Evolutionary conservation across 2,329 filamentous ascomycete species (phyloP), one percentile per base, ranked within the genome.

Genomic region (Arthrobotrys conoides): DNA sequence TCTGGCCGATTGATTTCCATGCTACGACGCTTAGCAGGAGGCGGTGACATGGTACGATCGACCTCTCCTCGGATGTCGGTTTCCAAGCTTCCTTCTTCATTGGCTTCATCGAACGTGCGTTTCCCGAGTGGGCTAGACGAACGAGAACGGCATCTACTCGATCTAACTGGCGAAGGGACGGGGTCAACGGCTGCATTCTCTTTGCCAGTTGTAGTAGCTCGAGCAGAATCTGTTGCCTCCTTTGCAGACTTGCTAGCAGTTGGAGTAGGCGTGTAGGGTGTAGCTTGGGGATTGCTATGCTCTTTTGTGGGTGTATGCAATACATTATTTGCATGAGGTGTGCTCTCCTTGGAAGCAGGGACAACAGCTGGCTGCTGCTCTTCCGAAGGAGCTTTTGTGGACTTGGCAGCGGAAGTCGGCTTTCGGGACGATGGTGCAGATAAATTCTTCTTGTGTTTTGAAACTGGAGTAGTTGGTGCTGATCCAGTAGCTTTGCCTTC

Each of bases 111-210:
- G 44, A 77, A 77, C 6, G 73, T 77, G 73, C 73, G 73, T 55
- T 77, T 77, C 59, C 73, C 73, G 44, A 77, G 73, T 63, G 73
- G 73, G 36, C 73, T 77, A 67, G 73, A 77, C 67, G 73, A 77
- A 65, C 67, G 67, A 38, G 73, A 77, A 48, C 73, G 73, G 63
- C 67, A 20, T 10, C 55, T 30, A 24, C 27, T 61, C 22, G 36
- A 20, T 30, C 61, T 44, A 16, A 36, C 49, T 5, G 73, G 49
- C 14, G 55, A 63, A 36, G 71, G 20, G n/a, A 55, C 51, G 14
- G 67, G 27, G 22, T 55, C 33, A n/a, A 61, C 57, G 24, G 22
- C 57, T 33, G 73, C 41, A 14, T 77, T 77, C 33, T 77, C 73
- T 22, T 77, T 77, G 16, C 73, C 73, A 5, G 63, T 48, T 30